Conservation (phyloP, 2,329 filamentous ascomycete species). For the Monilinia fructigena region DNA sequence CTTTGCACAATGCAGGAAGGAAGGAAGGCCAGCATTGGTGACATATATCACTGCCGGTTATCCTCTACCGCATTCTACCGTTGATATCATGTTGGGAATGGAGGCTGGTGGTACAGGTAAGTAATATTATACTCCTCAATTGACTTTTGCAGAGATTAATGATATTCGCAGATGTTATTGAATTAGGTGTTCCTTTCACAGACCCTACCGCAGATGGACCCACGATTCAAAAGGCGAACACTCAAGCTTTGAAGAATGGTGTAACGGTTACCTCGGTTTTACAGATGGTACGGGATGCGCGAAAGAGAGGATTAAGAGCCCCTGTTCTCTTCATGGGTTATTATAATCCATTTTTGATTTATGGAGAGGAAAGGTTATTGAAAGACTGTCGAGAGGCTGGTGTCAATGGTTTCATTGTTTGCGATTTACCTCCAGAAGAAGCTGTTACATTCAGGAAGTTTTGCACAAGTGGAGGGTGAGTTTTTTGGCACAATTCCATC, state of each 20-base stretch:
- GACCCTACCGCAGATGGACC: constrained; percentile 98
- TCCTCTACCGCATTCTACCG: constrained; percentile 77
- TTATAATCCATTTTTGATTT: constrained; percentile 93
- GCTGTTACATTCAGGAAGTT: constrained; percentile 86
- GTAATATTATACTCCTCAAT: constrained; percentile 29
- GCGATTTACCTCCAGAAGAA: constrained; percentile 94
- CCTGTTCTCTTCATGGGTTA: constrained; percentile 97
- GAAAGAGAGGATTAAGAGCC: constrained; percentile 71
- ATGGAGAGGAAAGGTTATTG: constrained; percentile 87
- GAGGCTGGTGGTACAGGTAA: constrained; percentile 88
- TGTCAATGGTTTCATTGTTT: constrained; percentile 95
- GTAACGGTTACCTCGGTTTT: constrained; percentile 79
- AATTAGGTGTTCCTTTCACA: constrained; percentile 94
- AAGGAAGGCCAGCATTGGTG: constrained; percentile 66
- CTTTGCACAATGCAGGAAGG: constrained; percentile 57
- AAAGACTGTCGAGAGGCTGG: constrained; percentile 80
- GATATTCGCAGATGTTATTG: constrained; percentile 73
- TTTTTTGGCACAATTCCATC: constrained; percentile 25
- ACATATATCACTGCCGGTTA: constrained; percentile 96
- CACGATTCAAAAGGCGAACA: constrained; percentile 95
- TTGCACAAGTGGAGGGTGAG: constrained; percentile 73
- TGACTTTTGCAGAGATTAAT: not conserved
- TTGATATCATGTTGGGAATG: constrained; percentile 82
- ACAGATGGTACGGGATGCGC: constrained; percentile 78
- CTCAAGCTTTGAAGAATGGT: constrained; percentile 82